A percentile compares a stretch with the other conserved stretches of the same genome.
Evolutionary conservation across 192 early-diverging fungal species (phyloP).

Genomic region (Chytriomyces confervae): DNA sequence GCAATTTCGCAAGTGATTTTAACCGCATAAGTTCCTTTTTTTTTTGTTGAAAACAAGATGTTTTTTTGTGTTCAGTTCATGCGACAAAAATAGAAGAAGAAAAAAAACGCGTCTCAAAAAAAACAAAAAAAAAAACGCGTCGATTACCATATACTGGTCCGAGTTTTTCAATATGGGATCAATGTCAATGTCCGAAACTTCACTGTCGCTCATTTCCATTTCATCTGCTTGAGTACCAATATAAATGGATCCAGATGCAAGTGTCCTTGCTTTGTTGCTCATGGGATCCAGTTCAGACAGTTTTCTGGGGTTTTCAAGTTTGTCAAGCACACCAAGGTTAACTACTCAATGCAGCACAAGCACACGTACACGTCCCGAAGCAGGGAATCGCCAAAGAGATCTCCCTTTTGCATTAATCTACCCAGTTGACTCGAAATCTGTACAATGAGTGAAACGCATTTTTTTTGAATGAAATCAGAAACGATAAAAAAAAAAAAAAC

Average conservation of each 20-base stretch:
- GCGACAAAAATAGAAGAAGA: no score
- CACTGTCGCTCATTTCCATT: conserved; percentile 29
- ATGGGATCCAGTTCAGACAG: background rate
- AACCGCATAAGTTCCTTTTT: conserved; percentile 24
- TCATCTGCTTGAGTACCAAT: conserved; percentile 3
- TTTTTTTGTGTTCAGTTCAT: no score
- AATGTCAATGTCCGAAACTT: conserved; percentile 13
- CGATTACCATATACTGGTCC: conserved; percentile 17
- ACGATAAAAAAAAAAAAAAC: background rate
- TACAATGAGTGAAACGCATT: no score
- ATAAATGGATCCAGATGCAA: background rate
- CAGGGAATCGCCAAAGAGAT: background rate
- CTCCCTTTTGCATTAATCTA: background rate
- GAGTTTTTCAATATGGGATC: conserved; percentile 11
- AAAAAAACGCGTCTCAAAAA: background rate
- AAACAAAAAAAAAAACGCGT: background rate
- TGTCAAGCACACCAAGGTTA: no score
- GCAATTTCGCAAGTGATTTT: conserved; percentile 8
- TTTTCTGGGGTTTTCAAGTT: background rate
- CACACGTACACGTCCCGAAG: background rate
- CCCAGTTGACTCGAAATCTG: background rate
- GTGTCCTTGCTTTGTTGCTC: background rate
- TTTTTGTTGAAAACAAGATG: no score
- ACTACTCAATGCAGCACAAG: no score
- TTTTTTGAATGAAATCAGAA: background rate